These are phyloP conservation scores for Rhizophlyctis rosea DNA, from an alignment of 192 early-diverging fungal species.

Conservation along the genomic window DNA sequence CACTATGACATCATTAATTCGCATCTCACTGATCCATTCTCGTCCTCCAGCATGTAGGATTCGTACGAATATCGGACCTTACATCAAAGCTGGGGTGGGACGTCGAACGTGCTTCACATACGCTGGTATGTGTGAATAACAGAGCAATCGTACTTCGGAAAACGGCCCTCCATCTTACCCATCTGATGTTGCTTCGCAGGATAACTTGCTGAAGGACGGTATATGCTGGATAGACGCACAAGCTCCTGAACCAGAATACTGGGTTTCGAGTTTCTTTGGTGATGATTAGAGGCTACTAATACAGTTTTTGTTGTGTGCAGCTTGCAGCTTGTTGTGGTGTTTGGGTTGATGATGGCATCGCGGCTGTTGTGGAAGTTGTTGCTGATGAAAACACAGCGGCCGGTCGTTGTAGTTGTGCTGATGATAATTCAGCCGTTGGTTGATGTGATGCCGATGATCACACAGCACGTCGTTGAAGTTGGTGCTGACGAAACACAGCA, in stretches of 20 bases:
- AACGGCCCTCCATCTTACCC: not conserved
- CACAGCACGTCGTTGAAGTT: no score
- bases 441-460: no score
- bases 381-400: no score
- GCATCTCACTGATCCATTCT: not conserved
- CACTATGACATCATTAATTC: not conserved
- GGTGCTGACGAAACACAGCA: no score
- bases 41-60: slow-evolving; percentile 10
- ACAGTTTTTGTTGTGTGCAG: not conserved
- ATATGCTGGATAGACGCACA: slow-evolving; percentile 74
- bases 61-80: slow-evolving; percentile 40
- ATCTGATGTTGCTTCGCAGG: slow-evolving; percentile 34
- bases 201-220: slow-evolving; percentile 67
- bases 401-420: no score
- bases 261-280: slow-evolving; percentile 42
- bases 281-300: not conserved
- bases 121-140: slow-evolving; percentile 33
- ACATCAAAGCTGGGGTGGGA: slow-evolving; percentile 53
- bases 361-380: no score
- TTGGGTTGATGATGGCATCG: no score
- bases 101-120: slow-evolving; percentile 45
- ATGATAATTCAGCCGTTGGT: no score
- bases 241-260: slow-evolving; percentile 42
- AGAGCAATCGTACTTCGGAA: slow-evolving; percentile 5
- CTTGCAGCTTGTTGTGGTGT: no score